Evolutionary conservation across 257 asterid species (phyloP), one percentile per base, ranked within the genome.

Genomic region (Ilex aquifolium): DNA sequence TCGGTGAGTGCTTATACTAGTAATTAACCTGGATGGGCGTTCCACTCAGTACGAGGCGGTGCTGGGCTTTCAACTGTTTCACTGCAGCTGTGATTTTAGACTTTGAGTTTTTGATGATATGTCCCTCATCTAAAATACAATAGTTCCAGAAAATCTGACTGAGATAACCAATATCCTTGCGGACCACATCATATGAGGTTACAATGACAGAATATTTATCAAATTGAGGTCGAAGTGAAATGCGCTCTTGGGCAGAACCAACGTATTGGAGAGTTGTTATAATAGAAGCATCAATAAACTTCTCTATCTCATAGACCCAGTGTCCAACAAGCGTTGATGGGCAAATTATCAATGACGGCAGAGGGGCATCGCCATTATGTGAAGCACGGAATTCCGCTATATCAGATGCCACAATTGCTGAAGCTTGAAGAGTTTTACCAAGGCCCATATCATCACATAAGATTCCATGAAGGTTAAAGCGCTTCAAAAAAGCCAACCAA

Each of bases 371-470:
- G 53, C 57, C 79, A 63, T 70, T 82, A 58, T 74, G 75, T 62
- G 83, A 73, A 78, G 84, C 91, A 72, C 84, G 62, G 67, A 79
- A 88, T 76, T 93, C 99, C 44, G 92, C 96, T 72, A 93, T 79
- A 72, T 88, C 97, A 62, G 99, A 90, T 61, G 95, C 97, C 74
- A 93, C 85, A 72, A 93, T 90, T 51, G 95, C 88, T 6, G 99
- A 90, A 76, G 99, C 82, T 72, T 93, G 99, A 73, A 93, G 99
- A 69, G 99, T 93, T 79, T 93, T 93, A 62, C 99, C 99, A 61
- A 93, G 92, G 65, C 99, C 99, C 99, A 93, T 93, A 76, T 93
- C 99, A 80, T 93, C 99, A 72, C 99, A 90, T 78, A 93, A 81
- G 63, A 93, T 87, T 64, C 99, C 99, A 48, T 93, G 97, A 76